Conservation (phyloP, 345 rosid genomes). For the Populus nigra region DNA sequence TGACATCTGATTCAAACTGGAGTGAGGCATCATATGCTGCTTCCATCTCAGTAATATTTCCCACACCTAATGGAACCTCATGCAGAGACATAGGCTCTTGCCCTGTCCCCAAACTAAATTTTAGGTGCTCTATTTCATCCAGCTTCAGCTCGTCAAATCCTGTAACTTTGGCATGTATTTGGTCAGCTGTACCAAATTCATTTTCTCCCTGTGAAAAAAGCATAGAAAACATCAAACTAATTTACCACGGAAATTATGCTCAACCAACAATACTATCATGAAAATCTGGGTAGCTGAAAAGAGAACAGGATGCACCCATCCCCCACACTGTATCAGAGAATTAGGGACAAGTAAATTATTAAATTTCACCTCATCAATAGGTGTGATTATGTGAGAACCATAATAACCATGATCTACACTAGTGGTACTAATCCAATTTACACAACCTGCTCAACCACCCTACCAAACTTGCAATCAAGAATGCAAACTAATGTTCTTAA, state of each 20-base stretch:
- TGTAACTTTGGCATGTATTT: conserved; percentile 24
- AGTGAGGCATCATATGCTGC: conserved; percentile 28
- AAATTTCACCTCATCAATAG: neutral
- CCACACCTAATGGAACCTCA: conserved; percentile 34
- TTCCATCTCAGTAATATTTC: conserved; percentile 26
- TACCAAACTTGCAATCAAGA: neutral
- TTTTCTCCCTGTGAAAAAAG: conserved; percentile 43
- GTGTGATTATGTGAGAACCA: neutral
- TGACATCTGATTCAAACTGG: conserved; percentile 39
- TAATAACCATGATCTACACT: neutral
- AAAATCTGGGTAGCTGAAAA: neutral
- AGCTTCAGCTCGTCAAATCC: conserved; percentile 48
- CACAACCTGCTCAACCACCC: neutral
- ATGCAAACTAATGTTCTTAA: neutral
- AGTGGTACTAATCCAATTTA: neutral
- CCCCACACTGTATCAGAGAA: neutral
- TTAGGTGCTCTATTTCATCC: conserved; percentile 45
- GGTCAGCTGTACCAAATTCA: conserved; percentile 15
- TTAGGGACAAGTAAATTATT: neutral
- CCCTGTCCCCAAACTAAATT: conserved; percentile 29
- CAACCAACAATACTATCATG: neutral
- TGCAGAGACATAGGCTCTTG: conserved; percentile 32
- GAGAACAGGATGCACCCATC: neutral
- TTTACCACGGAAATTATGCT: neutral
- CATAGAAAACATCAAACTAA: conserved; percentile 5